Evolutionary conservation across 1,284 basidiomycete genomes (phyloP).

Genomic region (Cutaneotrichosporon cutaneum): DNA sequence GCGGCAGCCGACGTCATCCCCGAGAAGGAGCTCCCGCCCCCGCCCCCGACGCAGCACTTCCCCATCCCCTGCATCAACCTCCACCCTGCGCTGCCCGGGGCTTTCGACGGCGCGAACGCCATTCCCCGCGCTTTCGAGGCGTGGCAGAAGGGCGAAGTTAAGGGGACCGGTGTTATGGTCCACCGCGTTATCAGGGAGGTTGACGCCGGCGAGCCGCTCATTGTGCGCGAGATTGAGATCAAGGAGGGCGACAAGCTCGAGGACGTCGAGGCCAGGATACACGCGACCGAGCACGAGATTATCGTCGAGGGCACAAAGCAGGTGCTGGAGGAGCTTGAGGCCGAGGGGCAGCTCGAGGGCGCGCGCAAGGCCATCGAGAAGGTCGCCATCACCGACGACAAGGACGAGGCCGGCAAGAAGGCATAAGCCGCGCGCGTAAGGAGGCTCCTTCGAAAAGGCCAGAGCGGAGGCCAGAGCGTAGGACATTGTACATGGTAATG

Average conservation of each 20-base stretch:
- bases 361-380: conserved; percentile 9
- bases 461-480: neutral
- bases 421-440: neutral
- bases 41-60: conserved; percentile 35
- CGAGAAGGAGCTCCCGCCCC: conserved; percentile 19
- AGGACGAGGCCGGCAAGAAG: neutral
- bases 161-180: conserved; percentile 83
- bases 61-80: conserved; percentile 90
- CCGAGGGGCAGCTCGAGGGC: neutral
- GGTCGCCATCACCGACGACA: conserved; percentile 5
- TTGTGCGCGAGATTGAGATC: conserved; percentile 77
- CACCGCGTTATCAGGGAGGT: conserved; percentile 92
- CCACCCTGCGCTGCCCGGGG: conserved; percentile 91
- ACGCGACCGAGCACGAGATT: conserved; percentile 80
- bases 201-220: conserved; percentile 82
- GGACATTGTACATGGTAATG: conserved; percentile 13
- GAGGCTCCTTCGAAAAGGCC: neutral
- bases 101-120: conserved; percentile 90
- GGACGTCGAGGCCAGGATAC: conserved; percentile 74
- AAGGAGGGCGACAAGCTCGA: conserved; percentile 70
- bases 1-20: conserved; percentile 10
- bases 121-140: conserved; percentile 87
- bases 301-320: conserved; percentile 80
- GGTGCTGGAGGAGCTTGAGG: conserved; percentile 59
- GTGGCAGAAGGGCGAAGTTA: conserved; percentile 75